Conservation (phyloP, 106 monocot species). For the Acorus calamus region DNA sequence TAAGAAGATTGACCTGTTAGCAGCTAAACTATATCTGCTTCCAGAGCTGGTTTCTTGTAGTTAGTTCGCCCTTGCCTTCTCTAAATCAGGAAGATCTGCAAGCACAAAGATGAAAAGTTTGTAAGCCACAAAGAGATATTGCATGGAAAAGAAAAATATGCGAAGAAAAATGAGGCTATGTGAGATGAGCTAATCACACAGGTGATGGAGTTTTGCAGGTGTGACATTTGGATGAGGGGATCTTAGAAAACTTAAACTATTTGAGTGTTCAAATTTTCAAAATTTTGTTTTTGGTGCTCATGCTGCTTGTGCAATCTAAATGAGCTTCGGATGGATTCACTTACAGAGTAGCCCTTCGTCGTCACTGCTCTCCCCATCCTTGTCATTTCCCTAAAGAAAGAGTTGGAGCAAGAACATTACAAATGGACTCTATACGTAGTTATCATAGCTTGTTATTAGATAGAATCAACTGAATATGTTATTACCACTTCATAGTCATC, state of each 20-base stretch:
- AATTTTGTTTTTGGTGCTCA: no score
- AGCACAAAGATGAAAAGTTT: background rate
- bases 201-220: background rate
- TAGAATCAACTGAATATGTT: background rate
- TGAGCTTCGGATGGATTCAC: background rate
- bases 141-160: background rate
- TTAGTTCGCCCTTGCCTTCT: conserved; percentile 51
- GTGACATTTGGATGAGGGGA: no score
- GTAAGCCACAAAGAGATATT: background rate
- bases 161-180: background rate
- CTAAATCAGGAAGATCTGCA: conserved; percentile 82
- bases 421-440: background rate
- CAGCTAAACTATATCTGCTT: no score
- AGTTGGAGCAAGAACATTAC: background rate
- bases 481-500: conserved; percentile 39
- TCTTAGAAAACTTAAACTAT: no score
- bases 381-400: conserved; percentile 27
- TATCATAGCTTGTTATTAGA: no score
- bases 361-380: conserved; percentile 52
- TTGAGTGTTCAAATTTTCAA: no score
- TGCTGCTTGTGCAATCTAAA: no score
- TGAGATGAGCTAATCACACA: background rate
- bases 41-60: no score
- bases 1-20: no score
- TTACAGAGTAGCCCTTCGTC: conserved; percentile 80